Conservation (phyloP, 495 filamentous ascomycete species). For the Zalerion maritima region DNA sequence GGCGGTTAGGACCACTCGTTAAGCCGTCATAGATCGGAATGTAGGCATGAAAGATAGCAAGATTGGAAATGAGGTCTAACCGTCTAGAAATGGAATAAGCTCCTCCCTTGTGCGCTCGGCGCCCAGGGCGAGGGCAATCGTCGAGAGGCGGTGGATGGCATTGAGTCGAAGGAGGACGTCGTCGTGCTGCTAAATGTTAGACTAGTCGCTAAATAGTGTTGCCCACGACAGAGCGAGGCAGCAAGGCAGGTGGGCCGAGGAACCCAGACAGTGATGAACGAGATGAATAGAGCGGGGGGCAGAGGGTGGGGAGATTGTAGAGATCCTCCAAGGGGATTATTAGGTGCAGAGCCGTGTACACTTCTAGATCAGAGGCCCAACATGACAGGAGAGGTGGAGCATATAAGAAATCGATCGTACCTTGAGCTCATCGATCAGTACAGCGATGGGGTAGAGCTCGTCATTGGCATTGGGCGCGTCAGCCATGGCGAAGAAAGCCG, state of each 20-base stretch:
- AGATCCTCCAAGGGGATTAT: no score
- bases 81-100: slow-evolving; percentile 95
- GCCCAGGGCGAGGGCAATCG: slow-evolving; percentile 90
- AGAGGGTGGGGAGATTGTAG: slow-evolving; percentile 5
- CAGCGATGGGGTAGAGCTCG: slow-evolving; percentile 98
- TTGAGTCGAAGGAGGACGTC: slow-evolving; percentile 95
- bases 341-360: neutral
- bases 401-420: slow-evolving; percentile 32
- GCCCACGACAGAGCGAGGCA: slow-evolving; percentile 6
- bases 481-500: slow-evolving; percentile 39
- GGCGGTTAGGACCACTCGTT: slow-evolving; percentile 5
- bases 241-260: slow-evolving; percentile 4
- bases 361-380: slow-evolving; percentile 2
- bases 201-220: slow-evolving; percentile 11
- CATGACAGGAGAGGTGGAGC: neutral
- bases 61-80: slow-evolving; percentile 33
- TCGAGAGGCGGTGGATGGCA: slow-evolving; percentile 93
- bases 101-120: slow-evolving; percentile 93
- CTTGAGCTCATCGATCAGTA: slow-evolving; percentile 99
- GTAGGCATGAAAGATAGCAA: slow-evolving; percentile 7
- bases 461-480: slow-evolving; percentile 53
- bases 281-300: slow-evolving; percentile 1
- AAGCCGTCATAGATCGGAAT: slow-evolving; percentile 6
- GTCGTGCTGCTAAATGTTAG: slow-evolving; percentile 54
- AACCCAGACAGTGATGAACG: slow-evolving; percentile 1